Conservation (phyloP, 306 rosid genomes). For the Echinosophora koreensis region DNA sequence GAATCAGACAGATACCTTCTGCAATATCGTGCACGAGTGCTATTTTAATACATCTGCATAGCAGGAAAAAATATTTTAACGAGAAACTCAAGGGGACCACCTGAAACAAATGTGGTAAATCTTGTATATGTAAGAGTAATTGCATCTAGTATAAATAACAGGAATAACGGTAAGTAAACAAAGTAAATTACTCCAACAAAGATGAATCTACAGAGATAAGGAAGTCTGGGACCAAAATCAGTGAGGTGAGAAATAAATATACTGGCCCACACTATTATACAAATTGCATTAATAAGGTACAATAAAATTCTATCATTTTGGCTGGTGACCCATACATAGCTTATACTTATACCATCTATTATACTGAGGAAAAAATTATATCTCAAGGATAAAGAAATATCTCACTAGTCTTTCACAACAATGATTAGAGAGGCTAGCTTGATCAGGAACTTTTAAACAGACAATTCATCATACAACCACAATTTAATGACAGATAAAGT, state of each 20-base stretch:
- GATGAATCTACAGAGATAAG: slow-evolving; percentile 11
- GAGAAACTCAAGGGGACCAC: slow-evolving; percentile 37
- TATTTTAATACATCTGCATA: slow-evolving; percentile 86
- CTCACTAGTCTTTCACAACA: slow-evolving; percentile 20
- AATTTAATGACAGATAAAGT: background rate
- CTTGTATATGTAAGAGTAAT: too few relatives aligned
- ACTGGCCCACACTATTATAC: background rate
- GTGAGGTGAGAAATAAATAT: background rate
- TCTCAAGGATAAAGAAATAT: slow-evolving; percentile 20
- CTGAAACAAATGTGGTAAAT: slow-evolving; percentile 19
- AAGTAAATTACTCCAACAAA: slow-evolving; percentile 17
- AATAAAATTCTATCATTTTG: background rate
- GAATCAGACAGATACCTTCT: slow-evolving; percentile 68
- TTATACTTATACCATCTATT: background rate
- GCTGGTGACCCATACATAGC: background rate
- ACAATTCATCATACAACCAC: background rate
- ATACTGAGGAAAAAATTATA: slow-evolving; percentile 18
- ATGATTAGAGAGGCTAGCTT: background rate
- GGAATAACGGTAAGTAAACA: slow-evolving; percentile 34
- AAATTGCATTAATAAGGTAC: background rate
- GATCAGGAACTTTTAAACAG: slow-evolving; percentile 24
- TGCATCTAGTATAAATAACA: background rate
- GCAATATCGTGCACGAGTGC: slow-evolving; percentile 96
- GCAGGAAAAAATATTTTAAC: slow-evolving; percentile 44
- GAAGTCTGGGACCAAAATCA: background rate